Base-by-base conservation (phyloP, 306 rosid genomes). In the Begonia masoniana region DNA sequence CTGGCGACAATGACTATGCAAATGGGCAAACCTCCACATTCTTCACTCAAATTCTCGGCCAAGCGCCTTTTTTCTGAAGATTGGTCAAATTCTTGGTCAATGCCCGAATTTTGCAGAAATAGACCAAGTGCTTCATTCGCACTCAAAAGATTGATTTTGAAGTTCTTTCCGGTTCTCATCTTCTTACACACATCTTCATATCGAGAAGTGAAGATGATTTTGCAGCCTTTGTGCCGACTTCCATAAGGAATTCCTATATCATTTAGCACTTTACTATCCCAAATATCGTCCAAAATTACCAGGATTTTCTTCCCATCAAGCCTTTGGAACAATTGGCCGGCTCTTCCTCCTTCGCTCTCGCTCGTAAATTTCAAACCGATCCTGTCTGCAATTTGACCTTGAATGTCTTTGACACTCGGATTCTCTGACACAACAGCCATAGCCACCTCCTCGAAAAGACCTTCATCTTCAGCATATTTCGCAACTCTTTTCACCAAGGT, bases 11-110 rank as follows among this genome's bases (percentile, higher is more conserved):
- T 56, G 0, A 17, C 21, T 1, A 56, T 43, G 15, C 51, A 47
- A 56, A 56, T 16, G 2, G 60, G 60, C 49, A 56, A 42, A 15
- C 26, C 6, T 9, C 15, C 60, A 16, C 60, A 56, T 42, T 56
- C 60, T 13, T 17, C 19, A 7, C 12, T 31, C 12, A 56, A 15
- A 8, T 42, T 4, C 12, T 15, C 2, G 0, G 60, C 60, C 11
- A 56, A 15, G 12, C 2, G 12, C 6, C 7, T n/a, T 13, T 41
- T 9, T 10, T 43, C 2, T 15, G 50, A 43, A 41, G n/a, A n/a
- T n/a, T n/a, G n/a, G n/a, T n/a, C n/a, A n/a, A n/a, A n/a, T n/a
- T n/a, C n/a, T n/a, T 9, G 15, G 12, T 13, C 16, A 10, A 15
- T 36, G 2, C 60, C 60, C 13, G 15, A 10, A 36, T 6, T 56